Conservation (phyloP, 2,329 filamentous ascomycete genomes). For the Pseudopyricularia cyperi region DNA sequence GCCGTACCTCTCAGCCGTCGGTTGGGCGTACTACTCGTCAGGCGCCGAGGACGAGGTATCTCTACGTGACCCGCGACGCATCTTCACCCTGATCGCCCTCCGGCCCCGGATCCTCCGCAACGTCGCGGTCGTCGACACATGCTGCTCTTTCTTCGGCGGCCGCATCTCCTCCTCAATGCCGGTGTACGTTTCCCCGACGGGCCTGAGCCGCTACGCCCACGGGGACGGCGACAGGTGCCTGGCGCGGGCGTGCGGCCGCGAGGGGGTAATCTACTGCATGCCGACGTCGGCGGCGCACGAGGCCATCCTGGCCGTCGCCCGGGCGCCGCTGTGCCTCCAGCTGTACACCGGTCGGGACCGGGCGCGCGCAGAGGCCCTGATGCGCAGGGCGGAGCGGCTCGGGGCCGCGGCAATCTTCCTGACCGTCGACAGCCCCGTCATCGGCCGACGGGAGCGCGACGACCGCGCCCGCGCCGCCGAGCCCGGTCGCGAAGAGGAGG, state of each 20-base stretch:
- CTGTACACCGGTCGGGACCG: slow-evolving; percentile 5
- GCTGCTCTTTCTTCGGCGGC: slow-evolving; percentile 7
- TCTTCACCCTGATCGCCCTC: slow-evolving; percentile 34
- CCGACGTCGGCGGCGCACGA: slow-evolving; percentile 5
- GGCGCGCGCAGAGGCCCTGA: not conserved
- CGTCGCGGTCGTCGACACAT: slow-evolving; percentile 16
- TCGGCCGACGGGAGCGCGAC: slow-evolving; percentile 21
- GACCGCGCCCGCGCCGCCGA: slow-evolving; percentile 8
- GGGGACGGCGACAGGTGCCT: slow-evolving; percentile 6
- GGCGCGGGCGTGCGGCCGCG: slow-evolving; percentile 5
- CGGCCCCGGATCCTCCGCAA: slow-evolving; percentile 35
- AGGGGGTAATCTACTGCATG: slow-evolving; percentile 8
- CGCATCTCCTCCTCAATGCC: slow-evolving; percentile 5
- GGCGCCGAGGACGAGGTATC: slow-evolving; percentile 39
- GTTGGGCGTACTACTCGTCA: slow-evolving; percentile 42
- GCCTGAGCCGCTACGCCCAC: slow-evolving; percentile 5
- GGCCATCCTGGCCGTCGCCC: slow-evolving; percentile 1
- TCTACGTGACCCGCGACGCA: slow-evolving; percentile 30
- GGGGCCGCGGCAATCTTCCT: slow-evolving; percentile 17
- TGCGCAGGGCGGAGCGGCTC: slow-evolving; percentile 5
- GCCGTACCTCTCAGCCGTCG: slow-evolving; percentile 28
- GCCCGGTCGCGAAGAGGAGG: slow-evolving; percentile 13
- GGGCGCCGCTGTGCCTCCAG: slow-evolving; percentile 6
- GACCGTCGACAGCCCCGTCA: slow-evolving; percentile 29
- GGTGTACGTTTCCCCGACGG: slow-evolving; percentile 7